Percentiles rank a stretch among this genome's conserved stretches.
phyloP scores from a whole-genome alignment of 768 basidiomycete species.

The Hemileccinum rubropunctum region DNA sequence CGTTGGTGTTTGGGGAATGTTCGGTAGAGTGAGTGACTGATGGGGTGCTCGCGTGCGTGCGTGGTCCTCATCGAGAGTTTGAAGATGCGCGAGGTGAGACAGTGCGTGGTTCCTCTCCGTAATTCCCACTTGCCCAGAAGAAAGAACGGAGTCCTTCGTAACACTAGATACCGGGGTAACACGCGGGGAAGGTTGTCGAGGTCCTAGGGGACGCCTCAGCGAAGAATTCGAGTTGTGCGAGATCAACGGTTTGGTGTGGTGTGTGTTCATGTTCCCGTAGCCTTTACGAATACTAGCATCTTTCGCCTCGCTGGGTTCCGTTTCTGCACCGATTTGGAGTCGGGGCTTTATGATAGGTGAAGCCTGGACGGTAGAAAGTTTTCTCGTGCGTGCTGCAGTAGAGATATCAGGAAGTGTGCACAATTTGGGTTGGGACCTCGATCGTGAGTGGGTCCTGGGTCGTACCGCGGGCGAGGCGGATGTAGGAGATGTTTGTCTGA shows the following conservation, averaged over 20 bases:
- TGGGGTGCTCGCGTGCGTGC: slow-evolving; percentile 12
- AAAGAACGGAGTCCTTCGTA: slow-evolving; percentile 1
- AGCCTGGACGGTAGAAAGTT: slow-evolving; percentile 30
- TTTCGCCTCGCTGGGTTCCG: background rate
- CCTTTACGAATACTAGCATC: background rate
- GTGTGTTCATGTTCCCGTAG: background rate
- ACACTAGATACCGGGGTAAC: background rate
- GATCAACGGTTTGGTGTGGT: slow-evolving; percentile 12
- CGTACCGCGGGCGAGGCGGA: background rate
- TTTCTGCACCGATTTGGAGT: slow-evolving; percentile 11
- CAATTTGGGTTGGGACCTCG: slow-evolving; percentile 37
- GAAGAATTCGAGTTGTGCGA: slow-evolving; percentile 24
- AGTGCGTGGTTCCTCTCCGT: slow-evolving; percentile 5
- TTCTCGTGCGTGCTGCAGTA: slow-evolving; percentile 15
- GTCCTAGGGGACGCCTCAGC: slow-evolving; percentile 20
- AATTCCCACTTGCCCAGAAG: background rate
- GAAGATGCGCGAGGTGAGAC: slow-evolving; percentile 1
- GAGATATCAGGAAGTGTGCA: slow-evolving; percentile 6
- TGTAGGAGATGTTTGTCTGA: background rate
- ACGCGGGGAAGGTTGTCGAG: slow-evolving; percentile 19
- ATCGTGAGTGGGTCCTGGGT: slow-evolving; percentile 22
- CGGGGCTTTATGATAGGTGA: slow-evolving; percentile 23
- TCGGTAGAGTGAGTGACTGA: background rate
- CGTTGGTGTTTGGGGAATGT: slow-evolving; percentile 6
- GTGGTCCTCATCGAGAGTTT: background rate